Evolutionary conservation across 2,329 filamentous ascomycete genomes (phyloP), one percentile per base, ranked within the genome.

Genomic region (Ophiostoma fasciatum): DNA sequence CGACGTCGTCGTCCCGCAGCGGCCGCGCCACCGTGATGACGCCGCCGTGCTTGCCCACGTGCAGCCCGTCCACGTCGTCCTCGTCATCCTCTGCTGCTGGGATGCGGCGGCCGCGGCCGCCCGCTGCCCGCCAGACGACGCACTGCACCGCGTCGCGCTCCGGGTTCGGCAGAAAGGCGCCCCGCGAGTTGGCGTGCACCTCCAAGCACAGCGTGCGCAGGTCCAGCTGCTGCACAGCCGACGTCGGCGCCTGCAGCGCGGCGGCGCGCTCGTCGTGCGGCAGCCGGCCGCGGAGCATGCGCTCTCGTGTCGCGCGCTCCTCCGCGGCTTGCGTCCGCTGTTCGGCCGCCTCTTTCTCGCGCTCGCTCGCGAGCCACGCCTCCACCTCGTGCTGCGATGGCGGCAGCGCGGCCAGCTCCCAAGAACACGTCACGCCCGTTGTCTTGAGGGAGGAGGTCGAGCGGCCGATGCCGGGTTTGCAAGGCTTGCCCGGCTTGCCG

Each of bases 201-300:
- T 98, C 90, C 7, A 98, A 58, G 46, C 85, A 92, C 82, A 98
- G 87, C 14, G 80, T 84, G 46, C 82, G 94, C 90, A 98, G 96
- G 53, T 94, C 93, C 47, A 90, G 82, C 21, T 32, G 82, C 21
- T 32, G 27, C 13, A 28, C 11, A n/a, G 29, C 13, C 2, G 36
- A 14, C 19, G n/a, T 32, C 5, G 13, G 23, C 8, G 15, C 18
- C 0, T 15, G 15, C 3, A n/a, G n/a, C n/a, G n/a, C n/a, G n/a
- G 35, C 33, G 9, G 22, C 29, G 3, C 42, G 37, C 27, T 34
- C 28, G 1, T 8, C n/a, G 10, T 37, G 33, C 0, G 38, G 29
- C 14, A 38, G 37, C 7, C 33, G 32, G 7, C 32, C 36, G 10
- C 31, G 14, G 4, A 15, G 12, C n/a, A 40, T 37, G 4, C 28